Conservation (phyloP, 345 rosid species). For the Capsella bursapastoris region DNA sequence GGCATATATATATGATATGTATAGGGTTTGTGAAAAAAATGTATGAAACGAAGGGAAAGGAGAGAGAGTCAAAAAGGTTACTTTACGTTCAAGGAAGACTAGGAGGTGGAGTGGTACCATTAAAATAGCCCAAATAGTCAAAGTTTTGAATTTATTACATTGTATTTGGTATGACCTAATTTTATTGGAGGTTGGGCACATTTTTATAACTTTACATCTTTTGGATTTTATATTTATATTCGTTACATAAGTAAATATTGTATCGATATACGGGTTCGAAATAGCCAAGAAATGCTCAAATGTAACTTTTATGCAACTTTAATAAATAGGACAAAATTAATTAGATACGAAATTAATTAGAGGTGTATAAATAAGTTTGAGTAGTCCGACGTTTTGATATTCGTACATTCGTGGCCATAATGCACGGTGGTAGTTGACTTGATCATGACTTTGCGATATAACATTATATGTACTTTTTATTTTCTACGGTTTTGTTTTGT, state of each 20-base stretch:
- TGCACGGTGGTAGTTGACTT: constrained; percentile 48
- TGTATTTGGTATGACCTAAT: constrained; percentile 44
- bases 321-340: constrained; percentile 9
- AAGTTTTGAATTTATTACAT: constrained; percentile 44
- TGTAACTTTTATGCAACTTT: constrained; percentile 6
- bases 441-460: constrained; percentile 25
- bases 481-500: background rate
- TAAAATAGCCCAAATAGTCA: constrained; percentile 53
- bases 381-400: constrained; percentile 40
- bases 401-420: constrained; percentile 35
- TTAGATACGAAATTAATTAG: constrained; percentile 5
- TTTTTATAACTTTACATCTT: constrained; percentile 2
- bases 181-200: constrained; percentile 36
- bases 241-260: background rate
- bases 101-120: constrained; percentile 41
- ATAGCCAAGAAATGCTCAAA: constrained; percentile 15
- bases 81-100: constrained; percentile 73
- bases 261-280: constrained; percentile 17
- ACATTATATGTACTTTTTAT: background rate
- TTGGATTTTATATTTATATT: background rate
- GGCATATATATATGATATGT: constrained; percentile 18
- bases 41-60: constrained; percentile 24
- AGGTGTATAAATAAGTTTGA: constrained; percentile 25
- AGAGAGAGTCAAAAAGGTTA: constrained; percentile 44
- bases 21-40: constrained; percentile 26